Evolutionary conservation across 305 asterid genomes (phyloP).

Genomic region (Fraxinus paxiana): DNA sequence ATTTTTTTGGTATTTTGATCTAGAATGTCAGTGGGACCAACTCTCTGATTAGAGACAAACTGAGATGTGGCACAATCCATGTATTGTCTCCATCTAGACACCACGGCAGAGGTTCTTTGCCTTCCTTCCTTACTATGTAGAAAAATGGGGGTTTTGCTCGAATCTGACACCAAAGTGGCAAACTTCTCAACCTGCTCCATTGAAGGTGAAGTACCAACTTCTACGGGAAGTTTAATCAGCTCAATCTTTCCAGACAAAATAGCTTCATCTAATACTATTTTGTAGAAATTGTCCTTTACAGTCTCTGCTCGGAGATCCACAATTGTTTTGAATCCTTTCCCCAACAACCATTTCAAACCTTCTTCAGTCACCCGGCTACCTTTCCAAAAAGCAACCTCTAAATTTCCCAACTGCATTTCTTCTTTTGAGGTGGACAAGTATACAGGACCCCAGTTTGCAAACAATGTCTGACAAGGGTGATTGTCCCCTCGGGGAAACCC

Average conservation of each 20-base stretch:
- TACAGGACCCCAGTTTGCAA: constrained; percentile 86
- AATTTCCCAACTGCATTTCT: constrained; percentile 33
- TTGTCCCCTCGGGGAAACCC: constrained; percentile 74
- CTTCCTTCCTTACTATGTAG: constrained; percentile 93
- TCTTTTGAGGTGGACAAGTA: constrained; percentile 51
- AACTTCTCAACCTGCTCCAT: constrained; percentile 69
- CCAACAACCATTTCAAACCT: constrained; percentile 75
- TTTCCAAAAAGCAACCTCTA: constrained; percentile 73
- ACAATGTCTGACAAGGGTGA: constrained; percentile 66
- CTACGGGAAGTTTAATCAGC: constrained; percentile 71
- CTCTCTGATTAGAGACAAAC: constrained; percentile 25
- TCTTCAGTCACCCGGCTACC: constrained; percentile 96
- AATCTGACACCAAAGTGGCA: constrained; percentile 64
- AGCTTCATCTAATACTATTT: constrained; percentile 51
- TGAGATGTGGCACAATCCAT: constrained; percentile 44
- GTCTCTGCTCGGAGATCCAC: constrained; percentile 89
- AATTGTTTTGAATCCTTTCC: constrained; percentile 73
- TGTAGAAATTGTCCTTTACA: constrained; percentile 77
- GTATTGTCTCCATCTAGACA: constrained; percentile 89
- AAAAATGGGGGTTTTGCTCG: constrained; percentile 61
- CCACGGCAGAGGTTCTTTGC: constrained; percentile 71
- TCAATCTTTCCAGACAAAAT: constrained; percentile 55
- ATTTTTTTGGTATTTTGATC: constrained; percentile 37
- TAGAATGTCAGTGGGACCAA: constrained; percentile 25
- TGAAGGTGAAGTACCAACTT: constrained; percentile 76